Percentiles rank a stretch among this genome's conserved stretches.
Conservation (phyloP, 192 early-diverging fungal species). For the Coemansia umbellata region DNA sequence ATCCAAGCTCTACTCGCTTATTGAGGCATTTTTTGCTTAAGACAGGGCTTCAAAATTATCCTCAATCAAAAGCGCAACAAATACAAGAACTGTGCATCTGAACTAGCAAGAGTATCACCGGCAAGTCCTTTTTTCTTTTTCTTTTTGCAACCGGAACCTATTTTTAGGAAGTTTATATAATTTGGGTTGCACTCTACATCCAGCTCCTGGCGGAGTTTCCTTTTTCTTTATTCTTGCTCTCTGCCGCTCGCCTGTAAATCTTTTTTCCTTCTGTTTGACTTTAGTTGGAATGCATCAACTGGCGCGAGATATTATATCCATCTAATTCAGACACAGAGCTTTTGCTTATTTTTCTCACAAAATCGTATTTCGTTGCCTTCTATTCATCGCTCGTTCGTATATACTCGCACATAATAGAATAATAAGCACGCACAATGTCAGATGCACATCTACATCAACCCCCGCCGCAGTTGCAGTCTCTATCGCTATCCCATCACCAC, state of each 20-base stretch:
- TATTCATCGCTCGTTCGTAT: neutral
- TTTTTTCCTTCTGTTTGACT: neutral
- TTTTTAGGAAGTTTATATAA: no score
- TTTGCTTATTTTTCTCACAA: no score
- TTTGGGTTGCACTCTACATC: neutral
- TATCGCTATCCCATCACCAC: neutral
- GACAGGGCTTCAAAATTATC: no score
- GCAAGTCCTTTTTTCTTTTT: no score
- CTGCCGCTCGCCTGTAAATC: neutral
- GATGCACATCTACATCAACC: neutral
- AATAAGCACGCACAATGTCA: neutral
- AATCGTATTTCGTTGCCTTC: neutral
- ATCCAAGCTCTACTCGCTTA: neutral
- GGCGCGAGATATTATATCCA: neutral
- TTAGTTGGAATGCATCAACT: neutral
- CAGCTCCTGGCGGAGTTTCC: neutral
- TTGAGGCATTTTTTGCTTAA: neutral
- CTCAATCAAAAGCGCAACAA: no score
- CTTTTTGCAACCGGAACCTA: neutral
- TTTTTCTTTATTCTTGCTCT: neutral
- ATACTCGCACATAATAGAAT: neutral
- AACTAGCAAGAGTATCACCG: no score
- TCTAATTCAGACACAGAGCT: no score
- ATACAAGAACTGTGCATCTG: no score
- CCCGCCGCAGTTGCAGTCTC: neutral